Percentiles rank a stretch among this genome's conserved stretches.
phyloP scores from a whole-genome alignment of 2,329 filamentous ascomycete genomes.

The Coleophoma eucalyptorum region DNA sequence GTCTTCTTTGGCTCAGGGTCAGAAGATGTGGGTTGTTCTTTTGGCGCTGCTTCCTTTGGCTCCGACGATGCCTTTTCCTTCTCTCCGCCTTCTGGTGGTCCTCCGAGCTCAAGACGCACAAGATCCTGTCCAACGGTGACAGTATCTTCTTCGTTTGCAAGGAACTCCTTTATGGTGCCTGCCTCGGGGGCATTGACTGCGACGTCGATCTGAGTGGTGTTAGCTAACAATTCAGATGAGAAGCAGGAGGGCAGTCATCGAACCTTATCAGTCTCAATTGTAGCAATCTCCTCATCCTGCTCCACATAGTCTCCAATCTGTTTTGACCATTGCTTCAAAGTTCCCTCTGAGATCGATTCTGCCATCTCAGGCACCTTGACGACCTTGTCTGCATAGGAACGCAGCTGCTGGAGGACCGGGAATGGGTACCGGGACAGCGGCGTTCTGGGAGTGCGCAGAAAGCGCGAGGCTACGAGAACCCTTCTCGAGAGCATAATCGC shows the following conservation, averaged over 20 bases:
- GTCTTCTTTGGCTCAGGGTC: slow-evolving; percentile 28
- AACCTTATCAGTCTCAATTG: slow-evolving; percentile 98
- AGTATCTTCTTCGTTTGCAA: slow-evolving; percentile 92
- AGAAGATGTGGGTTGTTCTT: slow-evolving; percentile 52
- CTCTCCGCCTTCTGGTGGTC: slow-evolving; percentile 50
- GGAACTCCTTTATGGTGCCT: slow-evolving; percentile 85
- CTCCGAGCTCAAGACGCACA: slow-evolving; percentile 79
- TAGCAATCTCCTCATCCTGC: slow-evolving; percentile 95
- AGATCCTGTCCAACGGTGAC: slow-evolving; percentile 93
- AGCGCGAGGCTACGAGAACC: slow-evolving; percentile 26
- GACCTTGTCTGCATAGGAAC: slow-evolving; percentile 71
- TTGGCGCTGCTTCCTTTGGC: slow-evolving; percentile 55
- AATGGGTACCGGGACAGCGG: slow-evolving; percentile 34
- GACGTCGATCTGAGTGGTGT: slow-evolving; percentile 77
- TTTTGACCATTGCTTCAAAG: slow-evolving; percentile 92
- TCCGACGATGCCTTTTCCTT: slow-evolving; percentile 46
- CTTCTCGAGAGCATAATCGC: slow-evolving; percentile 27
- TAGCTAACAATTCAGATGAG: not conserved
- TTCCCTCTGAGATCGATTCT: slow-evolving; percentile 97
- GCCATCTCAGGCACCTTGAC: slow-evolving; percentile 98
- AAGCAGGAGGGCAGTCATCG: slow-evolving; percentile 14
- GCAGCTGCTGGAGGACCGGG: slow-evolving; percentile 48
- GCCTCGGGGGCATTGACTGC: slow-evolving; percentile 91
- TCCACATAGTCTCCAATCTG: slow-evolving; percentile 90
- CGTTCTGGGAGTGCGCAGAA: slow-evolving; percentile 22